Evolutionary conservation across 140 eudicot species (phyloP).

Genomic region (Stevia rebaudiana): DNA sequence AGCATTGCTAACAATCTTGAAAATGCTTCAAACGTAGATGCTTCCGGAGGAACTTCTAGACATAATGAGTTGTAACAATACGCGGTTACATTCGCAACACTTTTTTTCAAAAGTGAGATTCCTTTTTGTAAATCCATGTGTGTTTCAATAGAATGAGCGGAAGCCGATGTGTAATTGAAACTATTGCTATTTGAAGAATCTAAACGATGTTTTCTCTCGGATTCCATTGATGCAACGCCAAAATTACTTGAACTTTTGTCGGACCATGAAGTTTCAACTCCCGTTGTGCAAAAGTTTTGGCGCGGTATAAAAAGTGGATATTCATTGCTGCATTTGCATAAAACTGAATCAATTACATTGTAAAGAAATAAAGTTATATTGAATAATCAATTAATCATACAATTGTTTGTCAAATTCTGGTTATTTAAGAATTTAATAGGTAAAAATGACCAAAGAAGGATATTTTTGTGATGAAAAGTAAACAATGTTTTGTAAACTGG

Average conservation of each 20-base stretch:
- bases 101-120: conserved; percentile 89
- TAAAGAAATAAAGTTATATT: neutral
- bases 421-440: neutral
- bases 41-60: conserved; percentile 75
- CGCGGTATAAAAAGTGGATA: conserved; percentile 88
- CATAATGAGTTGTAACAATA: conserved; percentile 80
- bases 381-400: neutral
- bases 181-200: conserved; percentile 62
- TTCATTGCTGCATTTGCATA: conserved; percentile 51
- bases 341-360: neutral
- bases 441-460: neutral
- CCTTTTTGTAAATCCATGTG: conserved; percentile 98
- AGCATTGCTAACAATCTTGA: conserved; percentile 78
- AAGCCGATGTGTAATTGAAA: conserved; percentile 70
- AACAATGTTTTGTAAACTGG: neutral
- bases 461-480: too few relatives aligned
- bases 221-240: conserved; percentile 83
- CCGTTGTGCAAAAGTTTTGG: conserved; percentile 68
- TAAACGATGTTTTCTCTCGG: conserved; percentile 66
- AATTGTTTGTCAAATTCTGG: neutral
- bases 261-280: conserved; percentile 89
- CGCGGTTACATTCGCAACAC: conserved; percentile 91
- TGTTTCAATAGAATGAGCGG: conserved; percentile 71
- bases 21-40: conserved; percentile 93
- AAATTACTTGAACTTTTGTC: conserved; percentile 82